phyloP scores from a whole-genome alignment of 306 rosid genomes.

The Oxytropis ochrocephala region DNA sequence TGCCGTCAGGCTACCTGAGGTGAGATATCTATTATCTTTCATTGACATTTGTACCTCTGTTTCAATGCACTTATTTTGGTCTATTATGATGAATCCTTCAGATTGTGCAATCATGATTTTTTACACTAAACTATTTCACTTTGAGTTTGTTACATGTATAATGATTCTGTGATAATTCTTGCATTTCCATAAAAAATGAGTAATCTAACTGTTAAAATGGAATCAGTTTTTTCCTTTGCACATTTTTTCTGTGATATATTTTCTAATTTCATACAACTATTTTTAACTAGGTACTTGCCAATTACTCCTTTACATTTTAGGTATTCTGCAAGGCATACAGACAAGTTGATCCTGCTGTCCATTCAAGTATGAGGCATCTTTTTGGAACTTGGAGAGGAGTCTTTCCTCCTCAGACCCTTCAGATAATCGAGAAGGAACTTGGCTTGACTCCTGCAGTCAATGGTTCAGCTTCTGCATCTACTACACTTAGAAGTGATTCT shows the following conservation, averaged over 20 bases:
- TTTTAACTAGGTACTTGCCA: constrained; percentile 38
- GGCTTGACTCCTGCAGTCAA: constrained; percentile 55
- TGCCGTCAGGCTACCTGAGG: constrained; percentile 87
- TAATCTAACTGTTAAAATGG: constrained; percentile 14
- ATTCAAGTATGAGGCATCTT: constrained; percentile 86
- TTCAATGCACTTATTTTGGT: neutral
- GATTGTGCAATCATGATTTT: constrained; percentile 1
- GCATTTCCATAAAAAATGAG: constrained; percentile 14
- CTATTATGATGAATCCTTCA: neutral
- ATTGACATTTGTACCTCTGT: neutral
- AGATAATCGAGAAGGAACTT: constrained; percentile 84
- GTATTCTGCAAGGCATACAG: constrained; percentile 94
- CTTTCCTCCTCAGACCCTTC: constrained; percentile 81
- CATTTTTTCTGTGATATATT: neutral
- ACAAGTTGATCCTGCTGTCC: constrained; percentile 80
- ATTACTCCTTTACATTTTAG: constrained; percentile 50
- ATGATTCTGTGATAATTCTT: neutral
- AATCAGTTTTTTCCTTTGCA: constrained; percentile 1
- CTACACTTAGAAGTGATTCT: constrained; percentile 65
- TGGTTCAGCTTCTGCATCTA: constrained; percentile 60
- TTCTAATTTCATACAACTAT: constrained; percentile 24
- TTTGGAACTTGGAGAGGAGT: constrained; percentile 99
- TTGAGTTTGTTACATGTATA: neutral
- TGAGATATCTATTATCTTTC: constrained; percentile 41
- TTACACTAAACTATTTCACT: neutral